These are phyloP conservation scores for Aspergillus pseudoviridinutans DNA, from an alignment of 2,329 filamentous ascomycete genomes.

Conservation along the genomic window DNA sequence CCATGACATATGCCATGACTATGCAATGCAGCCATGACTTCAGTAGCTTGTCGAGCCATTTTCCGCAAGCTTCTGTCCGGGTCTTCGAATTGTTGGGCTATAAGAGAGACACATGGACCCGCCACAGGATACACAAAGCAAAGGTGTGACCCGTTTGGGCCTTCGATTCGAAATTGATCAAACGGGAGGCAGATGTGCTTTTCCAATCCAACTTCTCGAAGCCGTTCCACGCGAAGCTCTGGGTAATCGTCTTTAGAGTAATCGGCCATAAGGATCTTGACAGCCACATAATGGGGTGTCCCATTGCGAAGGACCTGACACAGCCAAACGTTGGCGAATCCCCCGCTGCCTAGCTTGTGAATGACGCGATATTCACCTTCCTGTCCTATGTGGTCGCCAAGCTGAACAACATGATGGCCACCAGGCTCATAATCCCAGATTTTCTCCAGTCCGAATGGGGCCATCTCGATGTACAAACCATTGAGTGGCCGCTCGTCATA, in stretches of 20 bases:
- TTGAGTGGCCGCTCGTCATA: background rate
- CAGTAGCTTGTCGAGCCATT: background rate
- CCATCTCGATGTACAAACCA: background rate
- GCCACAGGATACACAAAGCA: background rate
- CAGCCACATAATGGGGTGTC: background rate
- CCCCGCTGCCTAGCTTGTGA: conserved; percentile 1
- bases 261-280: background rate
- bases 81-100: background rate
- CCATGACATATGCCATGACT: background rate
- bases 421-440: background rate
- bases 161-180: background rate
- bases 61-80: background rate
- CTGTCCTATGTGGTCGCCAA: background rate
- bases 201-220: background rate
- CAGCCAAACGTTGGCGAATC: background rate
- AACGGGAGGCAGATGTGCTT: background rate
- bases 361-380: background rate
- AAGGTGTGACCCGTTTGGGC: background rate
- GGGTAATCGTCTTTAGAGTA: background rate
- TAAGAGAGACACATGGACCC: background rate
- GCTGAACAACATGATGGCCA: background rate
- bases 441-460: background rate
- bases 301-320: background rate
- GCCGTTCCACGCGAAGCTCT: background rate
- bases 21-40: background rate